phyloP scores from a whole-genome alignment of 768 basidiomycete species.

The Collybia sordida region DNA sequence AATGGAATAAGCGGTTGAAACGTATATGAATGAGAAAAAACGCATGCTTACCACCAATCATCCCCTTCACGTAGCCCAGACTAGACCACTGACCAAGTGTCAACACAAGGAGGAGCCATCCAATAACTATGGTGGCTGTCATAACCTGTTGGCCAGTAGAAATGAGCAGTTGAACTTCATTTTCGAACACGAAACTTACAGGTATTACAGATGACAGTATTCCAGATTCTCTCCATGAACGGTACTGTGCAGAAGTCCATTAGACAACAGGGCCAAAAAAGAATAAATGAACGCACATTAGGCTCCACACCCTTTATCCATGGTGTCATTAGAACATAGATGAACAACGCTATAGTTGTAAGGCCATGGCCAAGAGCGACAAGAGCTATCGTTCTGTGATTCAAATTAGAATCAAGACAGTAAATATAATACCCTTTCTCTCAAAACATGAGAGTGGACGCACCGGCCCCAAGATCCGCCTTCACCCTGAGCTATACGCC shows the following conservation, averaged over 20 bases:
- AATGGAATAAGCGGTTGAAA: neutral
- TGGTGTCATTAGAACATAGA: constrained; percentile 71
- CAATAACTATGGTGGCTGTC: constrained; percentile 66
- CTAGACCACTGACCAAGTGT: constrained; percentile 68
- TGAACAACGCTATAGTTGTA: constrained; percentile 66
- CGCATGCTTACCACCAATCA: constrained; percentile 58
- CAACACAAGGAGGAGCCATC: constrained; percentile 62
- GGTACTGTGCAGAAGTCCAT: constrained; percentile 47
- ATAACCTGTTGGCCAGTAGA: constrained; percentile 36
- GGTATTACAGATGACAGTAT: constrained; percentile 69
- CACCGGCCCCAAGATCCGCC: constrained; percentile 55
- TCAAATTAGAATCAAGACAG: neutral
- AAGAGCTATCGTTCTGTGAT: constrained; percentile 49
- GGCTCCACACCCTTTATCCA: constrained; percentile 66
- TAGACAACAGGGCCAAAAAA: neutral
- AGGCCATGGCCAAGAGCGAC: constrained; percentile 54
- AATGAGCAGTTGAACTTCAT: neutral
- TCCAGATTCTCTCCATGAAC: constrained; percentile 71
- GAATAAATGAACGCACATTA: constrained; percentile 47
- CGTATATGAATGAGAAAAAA: neutral
- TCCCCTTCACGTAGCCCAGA: constrained; percentile 63
- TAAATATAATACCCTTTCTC: no score
- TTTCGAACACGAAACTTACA: constrained; percentile 25
- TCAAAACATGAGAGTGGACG: constrained; percentile 19
- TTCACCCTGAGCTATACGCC: constrained; percentile 35